phyloP scores from a whole-genome alignment of 495 filamentous ascomycete species.

The Neurospora sp. region DNA sequence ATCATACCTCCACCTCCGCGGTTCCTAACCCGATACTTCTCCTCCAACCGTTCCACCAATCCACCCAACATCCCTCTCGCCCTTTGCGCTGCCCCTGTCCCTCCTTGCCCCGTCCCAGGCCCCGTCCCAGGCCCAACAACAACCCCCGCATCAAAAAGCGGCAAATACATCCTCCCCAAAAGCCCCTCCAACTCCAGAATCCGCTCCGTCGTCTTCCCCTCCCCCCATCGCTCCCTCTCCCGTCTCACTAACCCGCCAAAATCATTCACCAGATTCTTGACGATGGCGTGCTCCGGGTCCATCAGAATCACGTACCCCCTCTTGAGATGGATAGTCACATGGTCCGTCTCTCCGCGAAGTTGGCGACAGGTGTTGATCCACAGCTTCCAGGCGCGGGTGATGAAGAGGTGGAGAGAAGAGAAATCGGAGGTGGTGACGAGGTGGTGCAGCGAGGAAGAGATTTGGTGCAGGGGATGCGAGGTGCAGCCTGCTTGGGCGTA shows the following conservation, averaged over 20 bases:
- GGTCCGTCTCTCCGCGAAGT: slow-evolving; percentile 11
- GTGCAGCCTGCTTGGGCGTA: not conserved
- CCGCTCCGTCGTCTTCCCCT: slow-evolving; percentile 10
- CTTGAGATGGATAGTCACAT: slow-evolving; percentile 23
- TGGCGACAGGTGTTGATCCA: slow-evolving; percentile 13
- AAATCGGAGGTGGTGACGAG: not conserved
- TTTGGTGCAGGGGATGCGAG: slow-evolving; percentile 11
- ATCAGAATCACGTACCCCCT: slow-evolving; percentile 23
- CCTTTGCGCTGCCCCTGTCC: not conserved
- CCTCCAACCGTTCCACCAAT: slow-evolving; percentile 4
- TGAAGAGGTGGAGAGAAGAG: not conserved
- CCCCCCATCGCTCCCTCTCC: slow-evolving; percentile 4
- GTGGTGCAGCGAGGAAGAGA: slow-evolving; percentile 2
- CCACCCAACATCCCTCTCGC: slow-evolving; percentile 9
- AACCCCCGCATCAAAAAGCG: slow-evolving; percentile 11
- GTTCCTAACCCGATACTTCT: not conserved
- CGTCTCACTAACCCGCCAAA: not conserved
- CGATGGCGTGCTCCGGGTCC: slow-evolving; percentile 6
- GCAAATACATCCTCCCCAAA: slow-evolving; percentile 20
- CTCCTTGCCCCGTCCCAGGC: not conserved
- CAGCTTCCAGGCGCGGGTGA: slow-evolving; percentile 15
- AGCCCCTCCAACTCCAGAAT: slow-evolving; percentile 18
- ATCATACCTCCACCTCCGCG: no score
- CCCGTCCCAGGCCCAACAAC: not conserved
- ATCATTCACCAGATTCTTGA: slow-evolving; percentile 7